Evolutionary conservation across 441 rosid genomes (phyloP).

Genomic region (Adansonia gregorii): DNA sequence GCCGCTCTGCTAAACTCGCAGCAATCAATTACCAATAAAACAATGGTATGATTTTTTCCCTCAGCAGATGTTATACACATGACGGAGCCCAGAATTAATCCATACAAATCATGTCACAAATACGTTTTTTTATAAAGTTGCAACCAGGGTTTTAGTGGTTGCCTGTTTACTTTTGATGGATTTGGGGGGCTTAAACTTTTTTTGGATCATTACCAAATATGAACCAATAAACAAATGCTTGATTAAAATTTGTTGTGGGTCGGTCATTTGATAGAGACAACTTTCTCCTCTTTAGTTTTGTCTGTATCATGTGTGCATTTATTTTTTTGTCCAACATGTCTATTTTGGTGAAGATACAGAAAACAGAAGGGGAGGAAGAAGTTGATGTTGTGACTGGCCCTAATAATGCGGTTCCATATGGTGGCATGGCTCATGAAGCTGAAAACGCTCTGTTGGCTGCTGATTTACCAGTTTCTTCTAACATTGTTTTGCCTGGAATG

Average conservation of each 20-base stretch:
- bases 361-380: slow-evolving; percentile 56
- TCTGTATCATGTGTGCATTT: slow-evolving; percentile 18
- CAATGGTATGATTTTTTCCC: slow-evolving; percentile 44
- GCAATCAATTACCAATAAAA: slow-evolving; percentile 40
- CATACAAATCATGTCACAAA: background rate
- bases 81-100: background rate
- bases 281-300: slow-evolving; percentile 7
- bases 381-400: slow-evolving; percentile 32
- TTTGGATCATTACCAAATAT: slow-evolving; percentile 7
- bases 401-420: slow-evolving; percentile 36
- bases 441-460: slow-evolving; percentile 51
- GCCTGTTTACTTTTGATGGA: background rate
- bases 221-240: slow-evolving; percentile 1
- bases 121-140: slow-evolving; percentile 13
- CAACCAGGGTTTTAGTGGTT: slow-evolving; percentile 13
- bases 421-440: slow-evolving; percentile 47
- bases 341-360: slow-evolving; percentile 43
- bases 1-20: slow-evolving; percentile 56
- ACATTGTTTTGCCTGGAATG: slow-evolving; percentile 46
- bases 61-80: background rate
- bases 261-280: background rate
- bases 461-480: slow-evolving; percentile 54
- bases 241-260: slow-evolving; percentile 11
- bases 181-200: slow-evolving; percentile 2
- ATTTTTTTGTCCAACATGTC: slow-evolving; percentile 21